Percentiles rank a stretch among this genome's conserved stretches.
These are phyloP conservation scores for Chaetomium sp. DNA, from an alignment of 2,329 filamentous ascomycete genomes.

Conservation along the genomic window DNA sequence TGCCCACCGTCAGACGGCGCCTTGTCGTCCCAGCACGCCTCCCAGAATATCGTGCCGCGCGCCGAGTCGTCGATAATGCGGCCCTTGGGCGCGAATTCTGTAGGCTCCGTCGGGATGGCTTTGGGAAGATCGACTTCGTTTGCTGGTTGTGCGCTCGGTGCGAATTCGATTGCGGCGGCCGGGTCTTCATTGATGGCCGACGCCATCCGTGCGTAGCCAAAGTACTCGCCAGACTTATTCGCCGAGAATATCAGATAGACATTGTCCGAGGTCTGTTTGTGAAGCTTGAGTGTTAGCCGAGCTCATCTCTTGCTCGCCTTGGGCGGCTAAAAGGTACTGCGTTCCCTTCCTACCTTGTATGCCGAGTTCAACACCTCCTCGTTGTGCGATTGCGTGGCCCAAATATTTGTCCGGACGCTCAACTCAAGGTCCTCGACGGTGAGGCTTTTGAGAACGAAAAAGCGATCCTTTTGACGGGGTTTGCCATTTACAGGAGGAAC, in stretches of 20 bases:
- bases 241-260: conserved; percentile 95
- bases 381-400: conserved; percentile 95
- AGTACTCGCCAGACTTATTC: conserved; percentile 97
- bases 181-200: conserved; percentile 82
- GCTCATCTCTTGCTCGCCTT: not conserved
- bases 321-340: not conserved
- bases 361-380: conserved; percentile 81
- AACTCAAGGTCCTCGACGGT: conserved; percentile 87
- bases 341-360: conserved; percentile 63
- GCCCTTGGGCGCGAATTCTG: conserved; percentile 75
- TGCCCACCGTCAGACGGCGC: conserved; percentile 39
- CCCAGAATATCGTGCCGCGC: conserved; percentile 97
- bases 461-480: conserved; percentile 63
- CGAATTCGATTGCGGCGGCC: conserved; percentile 68
- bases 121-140: conserved; percentile 70
- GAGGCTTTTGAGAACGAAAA: conserved; percentile 90
- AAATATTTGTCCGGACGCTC: conserved; percentile 84
- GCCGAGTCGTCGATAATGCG: conserved; percentile 90
- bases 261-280: conserved; percentile 68
- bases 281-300: not conserved
- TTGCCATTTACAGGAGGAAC: conserved; percentile 11
- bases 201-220: conserved; percentile 88
- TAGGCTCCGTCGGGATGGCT: conserved; percentile 77
- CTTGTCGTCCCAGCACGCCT: conserved; percentile 67
- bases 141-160: conserved; percentile 62